Evolutionary conservation across 2,329 filamentous ascomycete species (phyloP).

Genomic region (Colletotrichum sp.): DNA sequence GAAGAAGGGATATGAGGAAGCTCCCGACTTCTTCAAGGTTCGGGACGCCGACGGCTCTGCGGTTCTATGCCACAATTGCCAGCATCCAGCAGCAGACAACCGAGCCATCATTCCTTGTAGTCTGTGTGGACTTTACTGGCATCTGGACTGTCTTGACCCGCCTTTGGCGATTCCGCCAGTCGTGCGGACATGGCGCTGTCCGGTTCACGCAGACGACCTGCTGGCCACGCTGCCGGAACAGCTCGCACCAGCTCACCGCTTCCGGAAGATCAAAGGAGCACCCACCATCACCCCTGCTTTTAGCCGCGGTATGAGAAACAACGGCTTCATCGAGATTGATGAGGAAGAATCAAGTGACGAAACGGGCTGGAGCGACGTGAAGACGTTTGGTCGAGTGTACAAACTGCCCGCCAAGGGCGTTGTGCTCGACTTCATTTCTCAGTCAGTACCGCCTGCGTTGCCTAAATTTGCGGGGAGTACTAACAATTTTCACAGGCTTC

Average conservation of each 20-base stretch:
- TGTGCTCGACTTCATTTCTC: conserved; percentile 74
- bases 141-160: conserved; percentile 89
- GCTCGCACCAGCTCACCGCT: conserved; percentile 65
- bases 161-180: conserved; percentile 81
- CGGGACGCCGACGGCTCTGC: conserved; percentile 75
- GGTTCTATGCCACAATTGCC: conserved; percentile 80
- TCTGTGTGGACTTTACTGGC: conserved; percentile 82
- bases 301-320: conserved; percentile 71
- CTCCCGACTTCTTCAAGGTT: conserved; percentile 70
- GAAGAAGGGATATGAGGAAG: conserved; percentile 63
- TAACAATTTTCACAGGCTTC: conserved; percentile 31
- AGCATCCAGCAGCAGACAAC: conserved; percentile 64
- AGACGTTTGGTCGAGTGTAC: conserved; percentile 68
- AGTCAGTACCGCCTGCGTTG: conserved; percentile 44
- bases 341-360: conserved; percentile 63
- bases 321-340: conserved; percentile 74
- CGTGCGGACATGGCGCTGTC: conserved; percentile 84
- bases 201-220: conserved; percentile 82
- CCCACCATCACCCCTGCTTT: conserved; percentile 57
- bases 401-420: conserved; percentile 69
- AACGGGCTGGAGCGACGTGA: conserved; percentile 60
- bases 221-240: conserved; percentile 62
- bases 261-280: conserved; percentile 63
- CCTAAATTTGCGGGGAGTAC: neutral
- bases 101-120: conserved; percentile 87